phyloP scores from a whole-genome alignment of 768 basidiomycete genomes.

The Fomitopsis pulvina region DNA sequence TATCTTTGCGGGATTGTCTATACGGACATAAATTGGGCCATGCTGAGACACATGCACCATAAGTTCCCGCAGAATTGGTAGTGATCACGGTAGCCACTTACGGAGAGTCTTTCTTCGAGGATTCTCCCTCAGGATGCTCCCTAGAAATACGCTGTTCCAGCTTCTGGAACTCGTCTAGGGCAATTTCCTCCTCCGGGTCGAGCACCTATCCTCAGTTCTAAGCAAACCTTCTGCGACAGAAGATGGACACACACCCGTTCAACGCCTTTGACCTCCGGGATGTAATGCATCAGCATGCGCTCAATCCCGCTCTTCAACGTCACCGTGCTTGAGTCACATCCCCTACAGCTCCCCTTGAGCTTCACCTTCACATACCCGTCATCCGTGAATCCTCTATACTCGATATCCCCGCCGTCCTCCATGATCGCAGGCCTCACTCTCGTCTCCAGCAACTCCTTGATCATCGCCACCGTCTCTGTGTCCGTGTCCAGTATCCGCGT shows the following conservation, averaged over 20 bases:
- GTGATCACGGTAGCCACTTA: constrained; percentile 24
- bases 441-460: constrained; percentile 95
- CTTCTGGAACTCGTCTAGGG: constrained; percentile 79
- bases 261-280: constrained; percentile 90
- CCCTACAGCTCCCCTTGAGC: constrained; percentile 95
- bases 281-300: constrained; percentile 98
- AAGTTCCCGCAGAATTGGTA: too few species aligned
- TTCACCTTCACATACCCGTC: constrained; percentile 80
- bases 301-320: constrained; percentile 98
- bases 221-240: too few species aligned
- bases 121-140: constrained; percentile 25
- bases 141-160: constrained; percentile 62
- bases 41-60: too few species aligned
- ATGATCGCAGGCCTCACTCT: constrained; percentile 94
- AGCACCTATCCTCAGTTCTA: too few species aligned
- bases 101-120: constrained; percentile 40
- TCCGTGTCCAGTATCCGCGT: constrained; percentile 92
- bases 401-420: constrained; percentile 99
- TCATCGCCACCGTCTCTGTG: constrained; percentile 96
- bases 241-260: constrained; percentile 74
- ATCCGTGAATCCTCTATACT: constrained; percentile 88
- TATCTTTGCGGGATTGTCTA: too few species aligned
- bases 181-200: constrained; percentile 86
- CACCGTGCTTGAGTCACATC: constrained; percentile 89
- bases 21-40: too few species aligned